These are phyloP conservation scores for Acarospora socialis DNA, from an alignment of 2,329 filamentous ascomycete genomes.

Conservation along the genomic window DNA sequence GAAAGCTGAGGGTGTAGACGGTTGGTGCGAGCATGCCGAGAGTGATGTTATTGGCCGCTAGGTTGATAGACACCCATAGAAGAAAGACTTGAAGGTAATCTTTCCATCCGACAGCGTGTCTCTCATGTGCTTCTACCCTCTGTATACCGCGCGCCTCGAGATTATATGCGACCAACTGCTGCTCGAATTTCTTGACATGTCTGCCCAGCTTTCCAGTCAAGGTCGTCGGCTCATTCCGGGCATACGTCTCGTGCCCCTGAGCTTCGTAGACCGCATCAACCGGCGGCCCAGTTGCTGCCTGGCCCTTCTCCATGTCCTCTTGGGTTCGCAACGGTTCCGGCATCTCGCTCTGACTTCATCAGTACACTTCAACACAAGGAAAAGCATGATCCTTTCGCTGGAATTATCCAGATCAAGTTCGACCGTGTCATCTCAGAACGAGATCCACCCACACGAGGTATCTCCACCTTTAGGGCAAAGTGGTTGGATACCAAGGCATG, in stretches of 20 bases:
- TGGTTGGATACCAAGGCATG: conserved; percentile 9
- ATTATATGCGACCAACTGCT: conserved; percentile 27
- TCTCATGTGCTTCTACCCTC: conserved; percentile 40
- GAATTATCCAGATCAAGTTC: conserved; percentile 41
- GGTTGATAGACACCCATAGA: conserved; percentile 48
- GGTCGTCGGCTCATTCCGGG: too few relatives aligned
- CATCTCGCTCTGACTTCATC: conserved; percentile 23
- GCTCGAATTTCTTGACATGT: conserved; percentile 24
- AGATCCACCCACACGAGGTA: conserved; percentile 12
- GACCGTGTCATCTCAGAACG: conserved; percentile 40
- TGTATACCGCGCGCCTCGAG: conserved; percentile 47
- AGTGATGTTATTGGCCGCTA: conserved; percentile 48
- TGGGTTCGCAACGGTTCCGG: conserved; percentile 1
- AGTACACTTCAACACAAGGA: conserved; percentile 17
- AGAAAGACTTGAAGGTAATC: conserved; percentile 39
- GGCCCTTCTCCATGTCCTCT: conserved; percentile 10
- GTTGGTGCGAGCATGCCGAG: conserved; percentile 47
- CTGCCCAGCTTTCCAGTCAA: conserved; percentile 17
- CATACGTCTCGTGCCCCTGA: too few relatives aligned
- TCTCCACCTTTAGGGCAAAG: conserved; percentile 1
- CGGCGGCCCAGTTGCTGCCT: background rate
- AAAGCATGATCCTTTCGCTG: conserved; percentile 42
- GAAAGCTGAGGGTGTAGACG: conserved; percentile 42
- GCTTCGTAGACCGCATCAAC: too few relatives aligned
- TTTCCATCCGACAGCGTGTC: conserved; percentile 15